These are phyloP conservation scores for Lachancea thermotolerans DNA, from an alignment of 805 yeast species.

Conservation along the genomic window DNA sequence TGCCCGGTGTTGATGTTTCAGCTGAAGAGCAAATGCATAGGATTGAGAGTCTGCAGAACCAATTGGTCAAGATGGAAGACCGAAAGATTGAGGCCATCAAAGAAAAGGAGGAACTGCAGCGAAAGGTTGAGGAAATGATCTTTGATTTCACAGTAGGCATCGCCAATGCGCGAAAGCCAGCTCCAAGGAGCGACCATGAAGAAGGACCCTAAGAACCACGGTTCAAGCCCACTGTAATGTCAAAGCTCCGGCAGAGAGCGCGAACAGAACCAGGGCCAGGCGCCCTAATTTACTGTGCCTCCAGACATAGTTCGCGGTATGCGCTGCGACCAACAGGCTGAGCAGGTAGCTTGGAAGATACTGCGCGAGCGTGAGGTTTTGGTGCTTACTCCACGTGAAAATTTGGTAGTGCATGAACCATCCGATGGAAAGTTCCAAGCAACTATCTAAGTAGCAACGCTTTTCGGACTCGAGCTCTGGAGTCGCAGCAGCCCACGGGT, in stretches of 20 bases:
- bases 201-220: background rate
- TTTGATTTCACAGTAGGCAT: constrained; percentile 38
- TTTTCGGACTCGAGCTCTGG: background rate
- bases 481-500: constrained; percentile 13
- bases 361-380: constrained; percentile 12
- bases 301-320: constrained; percentile 11
- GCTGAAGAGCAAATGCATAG: constrained; percentile 62
- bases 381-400: constrained; percentile 17
- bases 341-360: constrained; percentile 23
- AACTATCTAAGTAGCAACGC: constrained; percentile 11
- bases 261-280: background rate
- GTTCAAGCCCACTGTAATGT: background rate
- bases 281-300: background rate
- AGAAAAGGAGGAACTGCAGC: constrained; percentile 56
- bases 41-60: constrained; percentile 55
- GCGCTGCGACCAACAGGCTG: constrained; percentile 6
- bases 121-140: constrained; percentile 61
- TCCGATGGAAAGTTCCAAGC: constrained; percentile 19
- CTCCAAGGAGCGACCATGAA: background rate
- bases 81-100: constrained; percentile 49
- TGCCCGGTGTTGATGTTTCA: constrained; percentile 89
- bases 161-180: constrained; percentile 29
- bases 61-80: constrained; percentile 53
- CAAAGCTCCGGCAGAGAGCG: background rate
- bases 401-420: constrained; percentile 26